Evolutionary conservation across 768 basidiomycete genomes (phyloP).

Genomic region (Tricholoma saponaceum): DNA sequence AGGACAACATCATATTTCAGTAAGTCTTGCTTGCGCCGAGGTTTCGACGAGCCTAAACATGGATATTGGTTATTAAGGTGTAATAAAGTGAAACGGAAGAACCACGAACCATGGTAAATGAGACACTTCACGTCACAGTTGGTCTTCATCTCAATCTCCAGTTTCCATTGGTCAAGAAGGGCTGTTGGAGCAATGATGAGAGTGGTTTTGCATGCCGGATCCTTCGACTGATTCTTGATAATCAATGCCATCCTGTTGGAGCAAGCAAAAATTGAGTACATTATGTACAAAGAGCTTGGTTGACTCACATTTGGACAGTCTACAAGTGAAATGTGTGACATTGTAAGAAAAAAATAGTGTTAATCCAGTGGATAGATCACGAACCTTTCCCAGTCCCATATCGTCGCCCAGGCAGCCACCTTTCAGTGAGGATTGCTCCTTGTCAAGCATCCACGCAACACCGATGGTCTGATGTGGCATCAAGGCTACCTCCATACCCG

Average conservation of each 20-base stretch:
- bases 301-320: conserved; percentile 45
- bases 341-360: background rate
- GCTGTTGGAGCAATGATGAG: conserved; percentile 67
- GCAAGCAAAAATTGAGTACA: background rate
- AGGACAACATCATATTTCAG: conserved; percentile 58
- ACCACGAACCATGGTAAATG: conserved; percentile 57
- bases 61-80: conserved; percentile 6
- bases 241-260: conserved; percentile 53
- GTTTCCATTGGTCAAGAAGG: conserved; percentile 63
- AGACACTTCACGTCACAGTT: conserved; percentile 42
- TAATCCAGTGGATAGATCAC: conserved; percentile 2
- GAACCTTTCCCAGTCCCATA: conserved; percentile 60
- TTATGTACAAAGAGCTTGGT: background rate
- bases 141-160: conserved; percentile 56
- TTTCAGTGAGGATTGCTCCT: conserved; percentile 35
- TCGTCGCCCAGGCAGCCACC: conserved; percentile 52
- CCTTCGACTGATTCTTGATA: conserved; percentile 45
- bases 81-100: background rate
- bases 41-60: conserved; percentile 39
- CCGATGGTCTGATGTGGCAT: conserved; percentile 70
- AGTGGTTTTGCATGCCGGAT: conserved; percentile 55
- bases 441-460: conserved; percentile 58
- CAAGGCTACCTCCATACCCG: conserved; percentile 55
- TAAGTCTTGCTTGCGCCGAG: conserved; percentile 43
- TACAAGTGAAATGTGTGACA: conserved; percentile 14